These are phyloP conservation scores for Chenopodium formosanum DNA, from an alignment of 148 eudicot genomes.

Conservation along the genomic window DNA sequence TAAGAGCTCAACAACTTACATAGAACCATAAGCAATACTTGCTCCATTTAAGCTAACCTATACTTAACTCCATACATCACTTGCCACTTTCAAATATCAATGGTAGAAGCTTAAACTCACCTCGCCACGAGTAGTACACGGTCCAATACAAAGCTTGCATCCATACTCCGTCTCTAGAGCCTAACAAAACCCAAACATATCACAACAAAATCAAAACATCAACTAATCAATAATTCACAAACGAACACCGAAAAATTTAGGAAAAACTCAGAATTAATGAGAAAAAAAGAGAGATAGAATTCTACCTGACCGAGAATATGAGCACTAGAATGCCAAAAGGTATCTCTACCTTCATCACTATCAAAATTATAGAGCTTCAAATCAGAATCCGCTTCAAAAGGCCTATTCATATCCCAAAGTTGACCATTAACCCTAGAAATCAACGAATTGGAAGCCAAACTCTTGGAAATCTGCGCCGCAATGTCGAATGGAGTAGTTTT, in stretches of 20 bases:
- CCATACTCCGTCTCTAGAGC: slow-evolving; percentile 85
- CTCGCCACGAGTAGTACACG: slow-evolving; percentile 99
- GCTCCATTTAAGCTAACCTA: too few species aligned
- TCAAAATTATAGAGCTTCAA: slow-evolving; percentile 75
- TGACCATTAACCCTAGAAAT: slow-evolving; percentile 68
- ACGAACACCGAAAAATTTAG: not conserved
- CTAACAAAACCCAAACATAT: slow-evolving; percentile 30
- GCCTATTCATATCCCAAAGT: slow-evolving; percentile 93
- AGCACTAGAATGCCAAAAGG: slow-evolving; percentile 99
- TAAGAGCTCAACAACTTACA: too few species aligned
- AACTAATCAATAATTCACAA: not conserved
- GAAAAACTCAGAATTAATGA: not conserved
- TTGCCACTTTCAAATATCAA: too few species aligned
- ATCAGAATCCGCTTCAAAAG: slow-evolving; percentile 78
- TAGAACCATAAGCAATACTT: too few species aligned
- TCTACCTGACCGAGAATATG: slow-evolving; percentile 93
- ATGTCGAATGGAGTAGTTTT: slow-evolving; percentile 64
- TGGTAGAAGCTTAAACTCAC: slow-evolving; percentile 29
- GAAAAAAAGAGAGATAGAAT: not conserved
- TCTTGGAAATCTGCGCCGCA: slow-evolving; percentile 78
- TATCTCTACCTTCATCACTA: slow-evolving; percentile 80
- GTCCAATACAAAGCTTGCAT: slow-evolving; percentile 91
- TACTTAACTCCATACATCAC: too few species aligned
- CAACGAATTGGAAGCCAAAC: slow-evolving; percentile 74
- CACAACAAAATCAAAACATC: slow-evolving; percentile 14